phyloP scores from a whole-genome alignment of 2,329 filamentous ascomycete genomes.

The Diaporthe helianthi region DNA sequence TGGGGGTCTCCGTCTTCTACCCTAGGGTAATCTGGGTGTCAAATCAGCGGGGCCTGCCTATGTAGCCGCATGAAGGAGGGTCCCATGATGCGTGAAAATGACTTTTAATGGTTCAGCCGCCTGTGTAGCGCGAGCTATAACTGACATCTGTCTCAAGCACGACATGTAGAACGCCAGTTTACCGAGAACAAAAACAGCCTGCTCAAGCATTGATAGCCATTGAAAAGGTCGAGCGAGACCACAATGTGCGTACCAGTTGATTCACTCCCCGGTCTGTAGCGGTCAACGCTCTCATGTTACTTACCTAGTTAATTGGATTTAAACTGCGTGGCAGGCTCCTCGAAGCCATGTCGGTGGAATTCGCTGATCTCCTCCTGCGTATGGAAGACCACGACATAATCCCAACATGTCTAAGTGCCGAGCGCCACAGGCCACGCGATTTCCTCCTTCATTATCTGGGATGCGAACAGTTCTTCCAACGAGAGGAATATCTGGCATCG shows the following conservation, averaged over 20 bases:
- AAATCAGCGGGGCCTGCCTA: not conserved
- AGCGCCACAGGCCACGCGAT: slow-evolving; percentile 31
- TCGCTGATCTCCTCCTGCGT: slow-evolving; percentile 17
- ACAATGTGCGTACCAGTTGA: not conserved
- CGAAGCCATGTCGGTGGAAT: slow-evolving; percentile 30
- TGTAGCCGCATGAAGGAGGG: no score
- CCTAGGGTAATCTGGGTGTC: rapidly evolving
- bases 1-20: no score
- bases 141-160: slow-evolving; percentile 10
- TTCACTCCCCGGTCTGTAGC: no score
- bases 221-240: slow-evolving; percentile 1
- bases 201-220: not conserved
- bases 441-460: slow-evolving; percentile 34
- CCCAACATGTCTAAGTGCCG: slow-evolving; percentile 32
- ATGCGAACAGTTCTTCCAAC: slow-evolving; percentile 34
- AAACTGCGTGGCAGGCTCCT: not conserved
- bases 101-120: not conserved
- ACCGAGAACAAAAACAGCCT: not conserved
- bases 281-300: not conserved
- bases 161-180: slow-evolving; percentile 7
- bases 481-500: slow-evolving; percentile 29
- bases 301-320: rapidly evolving
- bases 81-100: not conserved
- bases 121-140: slow-evolving; percentile 11
- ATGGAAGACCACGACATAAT: slow-evolving; percentile 35